Evolutionary conservation across 176 grass and related monocot species (phyloP).

Genomic region (Rhynchospora pubera): DNA sequence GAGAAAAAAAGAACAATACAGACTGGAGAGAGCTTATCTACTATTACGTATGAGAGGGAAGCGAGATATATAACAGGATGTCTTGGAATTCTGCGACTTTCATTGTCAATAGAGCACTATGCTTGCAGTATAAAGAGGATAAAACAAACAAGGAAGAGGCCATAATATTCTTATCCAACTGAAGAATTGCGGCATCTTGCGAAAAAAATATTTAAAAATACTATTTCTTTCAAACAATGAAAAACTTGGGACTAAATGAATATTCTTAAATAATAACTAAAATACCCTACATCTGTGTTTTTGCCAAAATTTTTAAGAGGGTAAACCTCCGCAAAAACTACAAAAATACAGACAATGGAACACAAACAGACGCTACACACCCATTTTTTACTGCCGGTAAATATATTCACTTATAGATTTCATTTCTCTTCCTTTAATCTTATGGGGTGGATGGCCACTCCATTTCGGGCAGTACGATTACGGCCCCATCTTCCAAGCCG

Average conservation of each 20-base stretch:
- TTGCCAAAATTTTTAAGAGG: constrained; percentile 10
- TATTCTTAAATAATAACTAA: constrained; percentile 5
- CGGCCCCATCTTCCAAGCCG: constrained; percentile 68
- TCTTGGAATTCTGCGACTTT: no score
- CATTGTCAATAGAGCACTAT: no score
- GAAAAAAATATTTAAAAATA: background rate
- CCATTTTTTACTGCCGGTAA: background rate
- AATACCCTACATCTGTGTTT: background rate
- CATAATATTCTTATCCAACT: no score
- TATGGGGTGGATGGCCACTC: constrained; percentile 59
- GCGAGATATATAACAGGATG: no score
- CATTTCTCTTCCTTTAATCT: constrained; percentile 38
- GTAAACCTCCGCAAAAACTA: background rate
- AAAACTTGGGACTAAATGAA: background rate
- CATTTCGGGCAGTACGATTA: constrained; percentile 47
- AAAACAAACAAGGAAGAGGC: no score
- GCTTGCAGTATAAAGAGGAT: no score
- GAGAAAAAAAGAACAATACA: no score
- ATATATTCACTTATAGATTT: background rate
- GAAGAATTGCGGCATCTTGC: no score
- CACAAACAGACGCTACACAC: background rate
- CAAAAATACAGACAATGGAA: constrained; percentile 12
- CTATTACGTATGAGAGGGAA: no score
- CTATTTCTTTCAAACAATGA: background rate
- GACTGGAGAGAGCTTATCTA: no score